Evolutionary conservation across 805 yeast genomes (phyloP).

Genomic region (Starmerella lactis-condensi): DNA sequence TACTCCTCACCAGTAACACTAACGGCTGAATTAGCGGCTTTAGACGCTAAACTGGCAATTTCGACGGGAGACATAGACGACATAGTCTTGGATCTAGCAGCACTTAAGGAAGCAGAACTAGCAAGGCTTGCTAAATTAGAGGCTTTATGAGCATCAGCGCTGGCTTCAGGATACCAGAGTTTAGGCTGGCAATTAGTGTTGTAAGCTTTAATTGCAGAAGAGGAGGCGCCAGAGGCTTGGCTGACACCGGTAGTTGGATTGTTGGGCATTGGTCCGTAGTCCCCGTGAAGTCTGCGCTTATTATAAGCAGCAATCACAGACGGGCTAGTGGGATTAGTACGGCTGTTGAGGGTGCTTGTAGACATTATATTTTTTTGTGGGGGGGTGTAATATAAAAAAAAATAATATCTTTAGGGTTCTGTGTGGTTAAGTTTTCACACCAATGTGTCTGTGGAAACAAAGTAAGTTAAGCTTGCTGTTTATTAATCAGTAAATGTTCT

Average conservation of each 20-base stretch:
- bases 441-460: too few species aligned
- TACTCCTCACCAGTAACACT: conserved; percentile 19
- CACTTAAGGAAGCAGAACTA: conserved; percentile 17
- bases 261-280: conserved; percentile 21
- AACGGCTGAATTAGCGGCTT: conserved; percentile 22
- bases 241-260: conserved; percentile 24
- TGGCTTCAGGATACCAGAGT: conserved; percentile 21
- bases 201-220: conserved; percentile 23
- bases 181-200: conserved; percentile 20
- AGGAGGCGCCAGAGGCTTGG: conserved; percentile 16
- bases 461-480: too few species aligned
- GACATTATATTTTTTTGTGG: too few species aligned
- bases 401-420: too few species aligned
- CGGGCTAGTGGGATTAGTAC: too few species aligned
- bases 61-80: conserved; percentile 11
- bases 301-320: conserved; percentile 22
- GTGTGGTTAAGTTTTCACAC: too few species aligned
- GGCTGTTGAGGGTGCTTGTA: too few species aligned
- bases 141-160: conserved; percentile 22
- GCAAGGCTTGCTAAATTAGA: conserved; percentile 21
- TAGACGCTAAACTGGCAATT: conserved; percentile 16
- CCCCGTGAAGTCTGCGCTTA: conserved; percentile 22
- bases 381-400: too few species aligned
- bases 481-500: too few species aligned
- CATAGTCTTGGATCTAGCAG: background rate